phyloP scores from a whole-genome alignment of 106 monocot species.

The Dactylorhiza incarnata region DNA sequence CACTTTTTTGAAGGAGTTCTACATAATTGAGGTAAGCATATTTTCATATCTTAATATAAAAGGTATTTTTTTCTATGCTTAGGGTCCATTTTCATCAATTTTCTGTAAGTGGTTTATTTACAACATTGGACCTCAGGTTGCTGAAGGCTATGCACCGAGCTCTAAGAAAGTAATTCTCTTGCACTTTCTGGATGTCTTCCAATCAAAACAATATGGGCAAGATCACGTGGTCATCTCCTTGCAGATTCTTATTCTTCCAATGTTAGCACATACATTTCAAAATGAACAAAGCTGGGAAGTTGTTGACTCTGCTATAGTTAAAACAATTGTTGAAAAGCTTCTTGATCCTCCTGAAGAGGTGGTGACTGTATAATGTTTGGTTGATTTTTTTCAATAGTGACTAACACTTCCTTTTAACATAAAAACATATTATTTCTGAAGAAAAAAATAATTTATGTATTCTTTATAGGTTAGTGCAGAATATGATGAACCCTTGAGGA shows the following conservation, averaged over 20 bases:
- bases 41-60: neutral
- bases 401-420: neutral
- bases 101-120: slow-evolving; percentile 1
- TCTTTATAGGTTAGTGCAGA: slow-evolving; percentile 78
- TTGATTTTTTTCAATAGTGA: neutral
- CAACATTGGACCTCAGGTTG: slow-evolving; percentile 50
- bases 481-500: slow-evolving; percentile 94
- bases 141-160: slow-evolving; percentile 90
- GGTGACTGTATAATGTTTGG: neutral
- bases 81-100: neutral
- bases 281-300: slow-evolving; percentile 95
- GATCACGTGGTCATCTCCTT: slow-evolving; percentile 95
- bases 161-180: slow-evolving; percentile 84
- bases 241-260: slow-evolving; percentile 97
- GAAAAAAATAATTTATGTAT: slow-evolving; percentile 1
- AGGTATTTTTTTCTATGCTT: neutral
- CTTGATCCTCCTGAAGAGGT: slow-evolving; percentile 99
- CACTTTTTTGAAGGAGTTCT: slow-evolving; percentile 88
- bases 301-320: slow-evolving; percentile 77
- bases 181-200: slow-evolving; percentile 82
- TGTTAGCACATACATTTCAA: slow-evolving; percentile 91
- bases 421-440: neutral
- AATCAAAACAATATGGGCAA: slow-evolving; percentile 79
- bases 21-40: slow-evolving; percentile 74
- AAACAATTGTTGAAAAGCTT: slow-evolving; percentile 97